Evolutionary conservation across 1,139 yeast species (phyloP).

Genomic region (Lodderomyces metapsilosis): DNA sequence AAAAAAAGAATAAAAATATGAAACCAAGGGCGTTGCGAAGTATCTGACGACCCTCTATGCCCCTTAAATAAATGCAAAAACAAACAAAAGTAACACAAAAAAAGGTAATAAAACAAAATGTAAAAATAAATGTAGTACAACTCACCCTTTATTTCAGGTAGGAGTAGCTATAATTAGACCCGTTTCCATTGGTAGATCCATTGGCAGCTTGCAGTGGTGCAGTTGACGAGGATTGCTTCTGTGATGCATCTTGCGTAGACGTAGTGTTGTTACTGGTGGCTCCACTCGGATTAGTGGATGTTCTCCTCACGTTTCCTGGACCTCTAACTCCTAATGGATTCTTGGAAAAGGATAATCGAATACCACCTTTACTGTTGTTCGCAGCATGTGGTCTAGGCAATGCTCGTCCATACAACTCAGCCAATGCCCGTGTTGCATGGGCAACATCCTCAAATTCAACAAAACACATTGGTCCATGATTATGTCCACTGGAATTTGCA

Average conservation of each 20-base stretch:
- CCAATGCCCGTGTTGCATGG: constrained; percentile 89
- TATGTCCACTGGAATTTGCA: constrained; percentile 26
- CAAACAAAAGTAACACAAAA: neutral
- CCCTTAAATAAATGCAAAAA: too few species aligned
- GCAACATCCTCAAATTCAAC: constrained; percentile 97
- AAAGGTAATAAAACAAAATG: neutral
- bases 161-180: neutral
- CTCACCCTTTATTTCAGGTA: neutral
- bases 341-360: constrained; percentile 87
- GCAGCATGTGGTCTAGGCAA: constrained; percentile 67
- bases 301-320: constrained; percentile 48
- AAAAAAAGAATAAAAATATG: neutral
- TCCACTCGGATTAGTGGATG: constrained; percentile 31
- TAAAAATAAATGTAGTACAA: neutral
- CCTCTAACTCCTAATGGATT: constrained; percentile 97
- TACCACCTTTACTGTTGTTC: constrained; percentile 78
- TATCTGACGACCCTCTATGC: too few species aligned
- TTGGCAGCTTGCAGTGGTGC: constrained; percentile 1
- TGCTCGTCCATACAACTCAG: constrained; percentile 87
- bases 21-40: constrained; percentile 3
- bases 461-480: constrained; percentile 98
- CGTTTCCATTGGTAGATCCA: neutral
- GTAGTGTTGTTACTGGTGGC: too few species aligned
- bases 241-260: neutral
- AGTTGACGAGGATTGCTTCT: neutral